Base-by-base conservation (phyloP, 805 yeast species). In the Teunomyces atbi region DNA sequence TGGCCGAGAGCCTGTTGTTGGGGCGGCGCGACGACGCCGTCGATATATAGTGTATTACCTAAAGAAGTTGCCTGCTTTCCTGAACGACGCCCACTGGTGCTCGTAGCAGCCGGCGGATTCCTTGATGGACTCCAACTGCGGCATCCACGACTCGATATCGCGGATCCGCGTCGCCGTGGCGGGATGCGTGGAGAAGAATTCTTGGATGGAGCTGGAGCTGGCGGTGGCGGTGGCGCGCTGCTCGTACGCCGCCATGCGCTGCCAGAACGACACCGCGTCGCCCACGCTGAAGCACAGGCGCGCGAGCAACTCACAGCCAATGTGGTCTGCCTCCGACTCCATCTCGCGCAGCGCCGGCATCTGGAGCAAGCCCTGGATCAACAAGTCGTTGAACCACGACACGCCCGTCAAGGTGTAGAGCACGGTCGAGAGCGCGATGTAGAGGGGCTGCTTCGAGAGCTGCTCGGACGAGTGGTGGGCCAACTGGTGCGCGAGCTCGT, bases 251-350 rank as follows among this genome's bases (percentile, higher is more conserved):
- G 79, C 64, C 97, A 92, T 91, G 46, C 96, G 75, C 44, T 75
- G 64, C 99, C 99, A 94, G 47, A 94, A 76, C 8, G 68, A 69
- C 1, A 85, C 79, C 0, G 96, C 86, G 54, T 83, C 89, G 13
- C 68, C 67, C 5, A 96, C 90, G 52, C 91, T 70, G 64, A 76
- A 94, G 62, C 99, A 94, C 40, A 96, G 96, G 48, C 82, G 72
- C 2, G 96, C 81, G 96, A 92, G 88, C 54, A 92, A 74, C 82
- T 89, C 85, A 49, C 94, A 70, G 0, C 99, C 99, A 26, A 94
- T 91, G 57, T 84, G 84, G 65, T 94, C 99, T 0, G 99, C 98
- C 64, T 94, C 99, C 0, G 89, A 78, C 65, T 94, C 99, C 96
- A 89, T 89, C 48, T 81, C 89, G 57, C 99, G 74, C 1, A 96